Conservation (phyloP, 2,329 filamentous ascomycete species). For the Apiospora aurea region DNA sequence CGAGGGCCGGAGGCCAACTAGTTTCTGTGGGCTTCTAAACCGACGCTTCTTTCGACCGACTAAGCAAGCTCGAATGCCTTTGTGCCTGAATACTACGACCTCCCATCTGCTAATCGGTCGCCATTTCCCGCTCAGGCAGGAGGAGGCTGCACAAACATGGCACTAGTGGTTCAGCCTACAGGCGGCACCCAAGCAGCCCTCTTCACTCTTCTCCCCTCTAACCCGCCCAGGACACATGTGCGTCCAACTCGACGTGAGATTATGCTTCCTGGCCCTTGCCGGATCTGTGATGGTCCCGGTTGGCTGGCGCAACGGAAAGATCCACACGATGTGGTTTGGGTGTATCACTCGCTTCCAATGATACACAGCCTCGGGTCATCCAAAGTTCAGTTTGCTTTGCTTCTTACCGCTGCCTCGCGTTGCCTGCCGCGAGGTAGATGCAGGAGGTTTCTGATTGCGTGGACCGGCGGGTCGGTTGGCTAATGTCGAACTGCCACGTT, state of each 20-base stretch:
- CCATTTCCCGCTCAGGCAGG: slow-evolving; percentile 6
- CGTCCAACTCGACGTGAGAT: slow-evolving; percentile 13
- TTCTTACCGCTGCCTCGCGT: slow-evolving; percentile 46
- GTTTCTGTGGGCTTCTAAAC: slow-evolving; percentile 26
- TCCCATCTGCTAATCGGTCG: slow-evolving; percentile 4
- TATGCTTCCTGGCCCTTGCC: slow-evolving; percentile 17
- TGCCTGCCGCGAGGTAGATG: slow-evolving; percentile 49
- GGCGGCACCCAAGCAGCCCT: background rate
- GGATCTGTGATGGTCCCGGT: slow-evolving; percentile 8
- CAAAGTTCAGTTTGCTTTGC: slow-evolving; percentile 68
- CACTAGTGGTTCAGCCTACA: slow-evolving; percentile 18
- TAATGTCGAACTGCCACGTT: slow-evolving; percentile 59
- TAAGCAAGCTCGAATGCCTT: slow-evolving; percentile 21
- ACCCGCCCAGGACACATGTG: background rate
- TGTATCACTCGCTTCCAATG: slow-evolving; percentile 34
- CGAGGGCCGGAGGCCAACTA: slow-evolving; percentile 29
- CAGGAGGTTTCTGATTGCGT: slow-evolving; percentile 44
- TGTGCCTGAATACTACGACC: slow-evolving; percentile 23
- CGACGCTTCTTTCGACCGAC: slow-evolving; percentile 28
- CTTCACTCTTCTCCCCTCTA: background rate
- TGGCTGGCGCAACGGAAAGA: slow-evolving; percentile 26
- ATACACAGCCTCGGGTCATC: slow-evolving; percentile 46
- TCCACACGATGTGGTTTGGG: slow-evolving; percentile 30
- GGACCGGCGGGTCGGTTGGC: slow-evolving; percentile 45
- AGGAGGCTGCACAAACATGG: slow-evolving; percentile 13